These are phyloP conservation scores for Eucalyptus urophylla DNA, from an alignment of 345 rosid species.

Conservation along the genomic window DNA sequence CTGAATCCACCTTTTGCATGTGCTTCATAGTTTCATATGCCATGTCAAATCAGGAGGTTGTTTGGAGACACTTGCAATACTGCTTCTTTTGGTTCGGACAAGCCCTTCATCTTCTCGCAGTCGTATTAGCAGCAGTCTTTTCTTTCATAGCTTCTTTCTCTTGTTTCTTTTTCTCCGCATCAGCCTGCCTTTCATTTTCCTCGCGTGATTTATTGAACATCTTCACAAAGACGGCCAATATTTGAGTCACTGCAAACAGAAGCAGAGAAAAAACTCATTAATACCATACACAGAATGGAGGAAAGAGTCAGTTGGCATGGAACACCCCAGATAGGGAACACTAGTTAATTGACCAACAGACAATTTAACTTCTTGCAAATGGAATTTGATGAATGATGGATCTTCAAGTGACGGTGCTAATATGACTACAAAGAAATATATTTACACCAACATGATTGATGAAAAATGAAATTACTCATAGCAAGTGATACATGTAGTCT, in stretches of 20 bases:
- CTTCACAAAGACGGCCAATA: slow-evolving; percentile 66
- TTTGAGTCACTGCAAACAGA: slow-evolving; percentile 70
- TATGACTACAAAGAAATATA: background rate
- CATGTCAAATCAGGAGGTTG: background rate
- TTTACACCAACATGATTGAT: background rate
- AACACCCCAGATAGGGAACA: background rate
- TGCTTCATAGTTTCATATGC: background rate
- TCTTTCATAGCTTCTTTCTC: slow-evolving; percentile 88
- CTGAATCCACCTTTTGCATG: background rate
- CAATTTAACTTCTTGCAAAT: background rate
- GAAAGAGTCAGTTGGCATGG: background rate
- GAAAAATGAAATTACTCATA: background rate
- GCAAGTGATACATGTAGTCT: background rate
- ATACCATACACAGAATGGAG: background rate
- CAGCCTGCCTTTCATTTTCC: slow-evolving; percentile 73
- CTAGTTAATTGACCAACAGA: background rate
- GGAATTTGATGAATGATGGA: background rate
- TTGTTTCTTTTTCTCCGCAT: slow-evolving; percentile 82
- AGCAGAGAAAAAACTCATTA: background rate
- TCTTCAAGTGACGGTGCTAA: background rate
- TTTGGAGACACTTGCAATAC: background rate
- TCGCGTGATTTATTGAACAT: slow-evolving; percentile 76
- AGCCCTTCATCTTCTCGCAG: slow-evolving; percentile 22
- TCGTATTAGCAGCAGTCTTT: slow-evolving; percentile 18
- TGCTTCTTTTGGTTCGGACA: background rate